Evolutionary conservation across 176 grass and related monocot genomes (phyloP).

Genomic region (Ananas comosus): DNA sequence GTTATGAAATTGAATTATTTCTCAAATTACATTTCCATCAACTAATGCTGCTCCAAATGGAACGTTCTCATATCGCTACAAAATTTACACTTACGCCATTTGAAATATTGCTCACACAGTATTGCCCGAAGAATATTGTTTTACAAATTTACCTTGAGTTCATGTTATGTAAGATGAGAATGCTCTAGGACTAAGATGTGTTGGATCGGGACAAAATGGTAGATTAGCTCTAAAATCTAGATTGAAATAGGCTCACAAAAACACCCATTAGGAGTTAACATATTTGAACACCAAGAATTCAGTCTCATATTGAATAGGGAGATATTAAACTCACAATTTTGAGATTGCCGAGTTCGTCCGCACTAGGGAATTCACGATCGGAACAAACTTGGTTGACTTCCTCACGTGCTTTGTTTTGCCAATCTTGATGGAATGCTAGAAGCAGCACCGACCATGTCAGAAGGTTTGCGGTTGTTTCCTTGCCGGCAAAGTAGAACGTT

Average conservation of each 20-base stretch:
- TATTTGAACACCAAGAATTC: background rate
- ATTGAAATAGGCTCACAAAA: background rate
- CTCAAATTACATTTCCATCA: no score
- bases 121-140: no score
- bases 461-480: constrained; percentile 76
- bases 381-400: constrained; percentile 57
- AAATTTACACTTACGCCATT: no score
- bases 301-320: background rate
- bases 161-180: no score
- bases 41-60: no score
- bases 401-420: constrained; percentile 57
- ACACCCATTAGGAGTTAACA: background rate
- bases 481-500: constrained; percentile 78
- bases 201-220: background rate
- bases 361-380: constrained; percentile 27
- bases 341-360: constrained; percentile 41
- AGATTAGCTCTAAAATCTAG: background rate
- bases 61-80: no score
- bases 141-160: no score
- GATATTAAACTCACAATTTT: constrained; percentile 48
- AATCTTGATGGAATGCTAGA: constrained; percentile 62
- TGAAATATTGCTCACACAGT: no score
- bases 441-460: constrained; percentile 75
- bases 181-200: background rate
- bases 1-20: no score